A percentile compares a stretch with the other conserved stretches of the same genome.
These are phyloP conservation scores for Pseudonitzschia delicatissima DNA, from an alignment of 108 stramenopile species.

Conservation along the genomic window DNA sequence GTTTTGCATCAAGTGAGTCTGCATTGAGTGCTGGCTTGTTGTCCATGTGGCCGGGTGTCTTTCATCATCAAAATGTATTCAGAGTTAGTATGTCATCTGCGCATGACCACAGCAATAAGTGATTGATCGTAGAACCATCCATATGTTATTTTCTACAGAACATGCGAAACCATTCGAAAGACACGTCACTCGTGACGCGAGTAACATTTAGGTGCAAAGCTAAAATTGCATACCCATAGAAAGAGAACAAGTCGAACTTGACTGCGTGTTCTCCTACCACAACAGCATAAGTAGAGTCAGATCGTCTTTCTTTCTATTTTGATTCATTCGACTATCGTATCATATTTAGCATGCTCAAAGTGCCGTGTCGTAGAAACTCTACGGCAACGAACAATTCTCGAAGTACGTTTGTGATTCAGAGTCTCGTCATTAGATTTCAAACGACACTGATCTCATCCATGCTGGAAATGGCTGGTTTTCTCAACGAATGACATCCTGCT, in stretches of 20 bases:
- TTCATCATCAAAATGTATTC: slow-evolving; percentile 34
- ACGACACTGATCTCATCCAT: background rate
- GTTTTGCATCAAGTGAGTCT: too few relatives aligned
- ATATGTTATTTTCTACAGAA: background rate
- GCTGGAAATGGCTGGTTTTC: too few relatives aligned
- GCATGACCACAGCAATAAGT: background rate
- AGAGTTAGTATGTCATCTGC: background rate
- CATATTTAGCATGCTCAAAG: background rate
- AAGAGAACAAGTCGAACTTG: too few relatives aligned
- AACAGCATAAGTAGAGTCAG: background rate
- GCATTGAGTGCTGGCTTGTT: background rate
- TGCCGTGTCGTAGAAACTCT: background rate
- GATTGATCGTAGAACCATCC: background rate
- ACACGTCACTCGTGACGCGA: background rate
- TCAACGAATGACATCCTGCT: background rate
- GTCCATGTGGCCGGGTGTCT: slow-evolving; percentile 17
- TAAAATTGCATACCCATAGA: too few relatives aligned
- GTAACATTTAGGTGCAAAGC: too few relatives aligned
- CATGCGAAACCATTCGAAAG: too few relatives aligned
- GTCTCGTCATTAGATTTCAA: slow-evolving; percentile 1
- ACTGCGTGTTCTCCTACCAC: background rate
- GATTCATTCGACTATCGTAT: background rate
- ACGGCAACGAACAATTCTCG: background rate
- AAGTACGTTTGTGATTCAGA: slow-evolving; percentile 6
- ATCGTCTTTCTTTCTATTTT: background rate